Percentiles rank a stretch among this genome's conserved stretches.
These are phyloP conservation scores for Ogataea dorogensis DNA, from an alignment of 805 yeast genomes.

Conservation along the genomic window DNA sequence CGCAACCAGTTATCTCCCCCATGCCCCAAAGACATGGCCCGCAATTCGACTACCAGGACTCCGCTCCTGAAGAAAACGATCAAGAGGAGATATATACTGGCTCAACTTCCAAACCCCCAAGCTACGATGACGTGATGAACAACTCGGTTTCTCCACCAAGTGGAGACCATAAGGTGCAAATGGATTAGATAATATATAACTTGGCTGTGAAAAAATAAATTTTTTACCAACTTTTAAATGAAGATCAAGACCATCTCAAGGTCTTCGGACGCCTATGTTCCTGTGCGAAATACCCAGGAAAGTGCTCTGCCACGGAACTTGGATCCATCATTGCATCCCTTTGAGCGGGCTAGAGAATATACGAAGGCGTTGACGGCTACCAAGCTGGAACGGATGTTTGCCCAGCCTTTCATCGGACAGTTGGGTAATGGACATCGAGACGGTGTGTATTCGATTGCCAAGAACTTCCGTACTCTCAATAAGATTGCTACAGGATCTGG, in stretches of 20 bases:
- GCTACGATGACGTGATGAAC: constrained; percentile 21
- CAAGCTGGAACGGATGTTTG: constrained; percentile 93
- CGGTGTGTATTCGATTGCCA: constrained; percentile 87
- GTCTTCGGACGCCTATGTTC: constrained; percentile 89
- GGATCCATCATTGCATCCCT: constrained; percentile 93
- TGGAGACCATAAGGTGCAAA: constrained; percentile 28
- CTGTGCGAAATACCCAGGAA: constrained; percentile 87
- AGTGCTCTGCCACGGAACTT: constrained; percentile 84
- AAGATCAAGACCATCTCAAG: constrained; percentile 86
- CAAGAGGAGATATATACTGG: constrained; percentile 7
- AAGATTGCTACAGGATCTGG: constrained; percentile 90
- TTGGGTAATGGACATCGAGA: constrained; percentile 93
- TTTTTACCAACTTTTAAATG: constrained; percentile 38
- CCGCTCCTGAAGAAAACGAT: constrained; percentile 6
- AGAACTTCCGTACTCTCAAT: constrained; percentile 65
- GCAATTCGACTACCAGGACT: constrained; percentile 8
- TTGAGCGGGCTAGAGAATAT: constrained; percentile 95
- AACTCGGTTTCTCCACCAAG: constrained; percentile 8
- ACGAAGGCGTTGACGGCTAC: constrained; percentile 94
- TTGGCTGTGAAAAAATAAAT: constrained; percentile 11
- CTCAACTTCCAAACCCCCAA: constrained; percentile 21
- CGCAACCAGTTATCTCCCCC: constrained; percentile 6
- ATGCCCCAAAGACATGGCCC: constrained; percentile 8
- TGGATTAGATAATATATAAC: constrained; percentile 4
- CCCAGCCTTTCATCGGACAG: constrained; percentile 95